Evolutionary conservation across 768 basidiomycete species (phyloP), one percentile per base, ranked within the genome.

Genomic region (Suillus lakei): DNA sequence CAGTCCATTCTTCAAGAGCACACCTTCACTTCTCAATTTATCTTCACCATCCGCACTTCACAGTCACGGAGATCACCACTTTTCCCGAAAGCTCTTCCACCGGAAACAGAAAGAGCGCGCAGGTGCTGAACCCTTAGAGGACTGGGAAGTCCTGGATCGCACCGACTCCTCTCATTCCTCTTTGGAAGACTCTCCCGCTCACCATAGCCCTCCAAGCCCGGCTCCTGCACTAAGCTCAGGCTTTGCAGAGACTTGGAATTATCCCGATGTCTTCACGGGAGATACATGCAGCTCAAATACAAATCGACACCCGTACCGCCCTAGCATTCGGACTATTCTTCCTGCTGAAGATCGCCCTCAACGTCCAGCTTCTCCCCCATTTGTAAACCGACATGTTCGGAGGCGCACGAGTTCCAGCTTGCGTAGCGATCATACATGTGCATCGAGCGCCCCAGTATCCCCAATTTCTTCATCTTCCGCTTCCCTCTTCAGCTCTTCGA

Each of bases 1-100:
- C 36, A 78, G 68, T 60, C 77, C 76, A 8, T 76, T 77, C 56
- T 77, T 77, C 32, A 77, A 77, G 74, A 77, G 77, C 30, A 74
- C 76, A 10, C 72, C 76, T 3, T 77, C 76, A 56, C 53, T 76
- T 1, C 68, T 74, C 32, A 77, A 74, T 41, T 30, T 73, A n/a
- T 64, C 63, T 32, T 75, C 76, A 1, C 74, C 76, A 4, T 76
- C 77, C 28, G 70, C 74, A 9, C 61, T 34, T 61, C 63, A 62
- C 13, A 23, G 60, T 41, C 75, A 78, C 41, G 76, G 77, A 56
- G 73, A 67, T 43, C 63, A 74, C 18, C 66, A 69, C 12, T 72
- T 77, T 61, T 63, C 75, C 41, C 75, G 77, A 44, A 76, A 77
- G 38, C n/a, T 78, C 32, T 77, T 77, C 60, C 75, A 78, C 63